Evolutionary conservation across 352 stramenopile species (phyloP).

Genomic region (Peronospora belbahrii): DNA sequence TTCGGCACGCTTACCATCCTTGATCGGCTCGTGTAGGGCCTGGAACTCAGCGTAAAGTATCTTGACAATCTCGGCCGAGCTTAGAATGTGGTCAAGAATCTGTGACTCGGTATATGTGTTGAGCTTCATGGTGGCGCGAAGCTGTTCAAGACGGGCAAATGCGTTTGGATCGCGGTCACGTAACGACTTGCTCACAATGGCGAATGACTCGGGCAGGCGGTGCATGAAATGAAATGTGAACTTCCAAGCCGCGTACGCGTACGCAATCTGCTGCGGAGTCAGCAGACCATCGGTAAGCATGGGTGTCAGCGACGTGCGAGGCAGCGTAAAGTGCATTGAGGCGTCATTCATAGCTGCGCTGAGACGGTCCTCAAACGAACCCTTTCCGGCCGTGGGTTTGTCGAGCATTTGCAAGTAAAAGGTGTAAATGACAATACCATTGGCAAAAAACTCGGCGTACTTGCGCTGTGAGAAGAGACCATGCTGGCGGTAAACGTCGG

Average conservation of each 20-base stretch:
- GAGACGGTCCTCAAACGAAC: conserved; percentile 62
- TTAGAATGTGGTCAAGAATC: conserved; percentile 82
- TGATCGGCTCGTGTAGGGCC: conserved; percentile 47
- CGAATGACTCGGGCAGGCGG: conserved; percentile 71
- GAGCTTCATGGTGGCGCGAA: conserved; percentile 78
- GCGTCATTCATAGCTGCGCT: conserved; percentile 57
- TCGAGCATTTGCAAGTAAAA: conserved; percentile 81
- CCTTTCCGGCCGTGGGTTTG: conserved; percentile 36
- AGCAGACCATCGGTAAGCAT: conserved; percentile 74
- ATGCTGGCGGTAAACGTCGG: conserved; percentile 79
- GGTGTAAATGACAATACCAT: conserved; percentile 76
- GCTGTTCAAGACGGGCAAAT: conserved; percentile 67
- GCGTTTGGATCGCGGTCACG: conserved; percentile 66
- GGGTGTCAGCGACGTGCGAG: conserved; percentile 73
- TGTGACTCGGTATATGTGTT: conserved; percentile 85
- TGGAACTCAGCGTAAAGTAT: conserved; percentile 76
- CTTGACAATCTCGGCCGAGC: conserved; percentile 60
- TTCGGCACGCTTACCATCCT: conserved; percentile 19
- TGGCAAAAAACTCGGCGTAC: conserved; percentile 82
- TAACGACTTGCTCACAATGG: conserved; percentile 69
- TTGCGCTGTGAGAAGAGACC: conserved; percentile 77
- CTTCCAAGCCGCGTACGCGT: conserved; percentile 83
- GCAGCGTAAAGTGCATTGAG: conserved; percentile 79
- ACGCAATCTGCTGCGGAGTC: conserved; percentile 72
- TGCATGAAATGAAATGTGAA: conserved; percentile 87